Base-by-base conservation (phyloP, 2,329 filamentous ascomycete genomes). In the Aspergillus ustus region DNA sequence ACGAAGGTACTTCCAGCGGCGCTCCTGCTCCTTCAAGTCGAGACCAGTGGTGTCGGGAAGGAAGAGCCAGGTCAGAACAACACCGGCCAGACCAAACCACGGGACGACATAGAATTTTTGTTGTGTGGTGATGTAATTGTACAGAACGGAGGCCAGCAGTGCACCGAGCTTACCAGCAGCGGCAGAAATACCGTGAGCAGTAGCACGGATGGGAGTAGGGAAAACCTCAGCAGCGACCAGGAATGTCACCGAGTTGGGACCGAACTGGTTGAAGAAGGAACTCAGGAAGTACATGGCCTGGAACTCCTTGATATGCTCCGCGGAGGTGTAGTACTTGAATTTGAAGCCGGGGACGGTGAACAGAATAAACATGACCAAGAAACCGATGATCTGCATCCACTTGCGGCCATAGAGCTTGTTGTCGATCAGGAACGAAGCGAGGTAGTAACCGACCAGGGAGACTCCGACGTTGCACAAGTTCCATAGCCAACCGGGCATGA, bases 221-320 rank as follows among this genome's bases (percentile, higher is more conserved):
- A 92, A 98, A n/a, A 97, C 92, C 77, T 98, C 94, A 48, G 92
- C 94, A 48, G 94, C 94, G 40, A 96, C 91, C 68, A 98, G 87
- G 90, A 98, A 98, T 65, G 93, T 97, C 72, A 97, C 93, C 51
- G 88, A 90, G 85, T 98, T 98, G 78, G 94, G 94, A 13, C 94
- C 94, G 73, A 98, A 98, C 77, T 98, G 94, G 85, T 97, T 97
- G 89, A 98, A 98, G 84, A 98, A 98, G 25, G 92, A 96, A 7
- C 92, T 96, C 69, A 98, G 78, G 82, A 97, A 97, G 85, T 97
- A 97, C 92, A 98, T 97, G 74, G 93, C 88, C 82, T 97, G 93
- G 89, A 98, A 98, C n/a, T 85, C 83, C 73, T 92, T 88, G 76
- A 97, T 90, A 70, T 92, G 87, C 6, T 83, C 82, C 1, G 84